phyloP scores from a whole-genome alignment of 2,329 filamentous ascomycete genomes.

The Aspergillus sp. region DNA sequence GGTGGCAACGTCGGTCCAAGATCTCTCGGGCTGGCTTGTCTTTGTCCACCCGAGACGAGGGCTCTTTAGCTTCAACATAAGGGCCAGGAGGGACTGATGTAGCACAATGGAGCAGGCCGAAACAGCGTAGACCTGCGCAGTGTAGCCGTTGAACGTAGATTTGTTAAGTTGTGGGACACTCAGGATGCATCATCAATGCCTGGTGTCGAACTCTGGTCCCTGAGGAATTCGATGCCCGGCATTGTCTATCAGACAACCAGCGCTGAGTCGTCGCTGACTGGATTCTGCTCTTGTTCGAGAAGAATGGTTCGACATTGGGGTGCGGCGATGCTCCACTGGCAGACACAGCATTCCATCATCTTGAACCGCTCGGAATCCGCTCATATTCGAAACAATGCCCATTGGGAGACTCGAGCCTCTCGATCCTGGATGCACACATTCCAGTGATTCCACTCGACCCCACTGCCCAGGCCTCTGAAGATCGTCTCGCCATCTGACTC shows the following conservation, averaged over 20 bases:
- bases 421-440: not conserved
- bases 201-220: constrained; percentile 15
- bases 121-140: not conserved
- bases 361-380: not conserved
- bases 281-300: constrained; percentile 5
- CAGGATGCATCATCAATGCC: not conserved
- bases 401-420: not conserved
- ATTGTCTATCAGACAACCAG: not conserved
- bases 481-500: constrained; percentile 19
- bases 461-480: constrained; percentile 10
- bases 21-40: not conserved
- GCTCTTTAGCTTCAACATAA: not conserved
- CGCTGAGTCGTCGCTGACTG: constrained; percentile 2
- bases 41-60: not conserved
- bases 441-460: constrained; percentile 12
- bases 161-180: not conserved
- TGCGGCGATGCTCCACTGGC: constrained; percentile 4
- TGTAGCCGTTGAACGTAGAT: not conserved
- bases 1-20: not conserved
- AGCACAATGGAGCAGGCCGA: not conserved
- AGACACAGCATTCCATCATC: not conserved
- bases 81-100: not conserved
- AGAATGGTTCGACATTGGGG: constrained; percentile 6
- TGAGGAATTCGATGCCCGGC: not conserved
- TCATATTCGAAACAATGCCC: not conserved